These are phyloP conservation scores for Gloeopeniophorella convolvens DNA, from an alignment of 768 basidiomycete genomes.

Conservation along the genomic window DNA sequence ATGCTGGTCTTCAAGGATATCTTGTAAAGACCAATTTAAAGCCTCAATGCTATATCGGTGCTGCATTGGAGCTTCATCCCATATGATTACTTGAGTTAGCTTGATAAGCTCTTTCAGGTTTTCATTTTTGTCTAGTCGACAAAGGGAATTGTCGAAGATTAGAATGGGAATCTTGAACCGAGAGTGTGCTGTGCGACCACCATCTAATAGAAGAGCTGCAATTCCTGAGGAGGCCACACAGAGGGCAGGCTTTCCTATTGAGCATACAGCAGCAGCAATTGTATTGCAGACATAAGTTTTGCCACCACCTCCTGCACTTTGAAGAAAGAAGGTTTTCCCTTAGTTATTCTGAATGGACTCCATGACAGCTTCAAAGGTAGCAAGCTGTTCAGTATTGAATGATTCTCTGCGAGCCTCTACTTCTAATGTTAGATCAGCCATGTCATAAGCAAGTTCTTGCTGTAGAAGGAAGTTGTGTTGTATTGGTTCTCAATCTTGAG, in stretches of 20 bases:
- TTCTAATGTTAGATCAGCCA: not conserved
- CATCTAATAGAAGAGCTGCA: constrained; percentile 36
- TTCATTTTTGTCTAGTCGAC: constrained; percentile 28
- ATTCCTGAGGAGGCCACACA: constrained; percentile 48
- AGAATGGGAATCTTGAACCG: constrained; percentile 42
- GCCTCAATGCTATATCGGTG: constrained; percentile 34
- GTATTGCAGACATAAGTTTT: constrained; percentile 42
- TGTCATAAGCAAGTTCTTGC: constrained; percentile 30
- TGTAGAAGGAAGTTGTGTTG: constrained; percentile 27
- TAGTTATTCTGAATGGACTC: constrained; percentile 9
- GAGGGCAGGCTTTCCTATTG: constrained; percentile 24
- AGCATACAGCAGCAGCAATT: no score
- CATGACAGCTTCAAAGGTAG: constrained; percentile 20
- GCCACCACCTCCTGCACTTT: constrained; percentile 40
- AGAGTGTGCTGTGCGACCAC: constrained; percentile 43
- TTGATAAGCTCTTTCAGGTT: constrained; percentile 31
- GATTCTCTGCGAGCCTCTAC: not conserved
- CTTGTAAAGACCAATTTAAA: constrained; percentile 33
- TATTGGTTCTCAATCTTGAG: constrained; percentile 24
- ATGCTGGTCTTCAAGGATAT: constrained; percentile 26
- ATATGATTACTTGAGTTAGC: constrained; percentile 33
- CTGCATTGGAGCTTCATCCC: constrained; percentile 40
- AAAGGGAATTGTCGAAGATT: constrained; percentile 26
- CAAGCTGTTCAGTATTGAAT: constrained; percentile 20
- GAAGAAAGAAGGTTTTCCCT: constrained; percentile 33